A percentile compares a stretch with the other conserved stretches of the same genome.
These are phyloP conservation scores for Diaporthe batatas DNA, from an alignment of 2,329 filamentous ascomycete species.

Conservation along the genomic window DNA sequence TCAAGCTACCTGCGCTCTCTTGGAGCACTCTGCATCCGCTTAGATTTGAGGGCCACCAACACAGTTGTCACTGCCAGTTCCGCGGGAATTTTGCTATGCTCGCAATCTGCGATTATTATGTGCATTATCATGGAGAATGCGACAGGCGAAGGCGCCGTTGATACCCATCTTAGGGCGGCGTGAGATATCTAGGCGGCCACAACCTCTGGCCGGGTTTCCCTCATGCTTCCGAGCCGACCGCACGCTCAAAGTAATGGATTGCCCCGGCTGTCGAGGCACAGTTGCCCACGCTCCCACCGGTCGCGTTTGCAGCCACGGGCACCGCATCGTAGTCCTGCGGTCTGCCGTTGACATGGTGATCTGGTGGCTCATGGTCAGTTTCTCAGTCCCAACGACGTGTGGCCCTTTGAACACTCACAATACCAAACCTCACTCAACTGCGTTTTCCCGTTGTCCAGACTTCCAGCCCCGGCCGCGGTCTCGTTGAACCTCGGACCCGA, in stretches of 20 bases:
- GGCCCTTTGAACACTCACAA: constrained; percentile 48
- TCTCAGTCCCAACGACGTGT: not conserved
- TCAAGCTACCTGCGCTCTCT: not conserved
- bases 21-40: not conserved
- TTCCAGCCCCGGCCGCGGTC: constrained; percentile 68
- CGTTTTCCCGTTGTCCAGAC: constrained; percentile 68
- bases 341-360: constrained; percentile 70
- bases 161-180: not conserved
- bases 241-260: constrained; percentile 67
- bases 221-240: constrained; percentile 53
- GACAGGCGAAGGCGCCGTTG: constrained; percentile 22
- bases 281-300: constrained; percentile 63
- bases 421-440: constrained; percentile 75
- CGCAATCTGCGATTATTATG: constrained; percentile 10
- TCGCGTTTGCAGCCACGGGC: constrained; percentile 58
- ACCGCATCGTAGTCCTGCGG: constrained; percentile 66
- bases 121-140: constrained; percentile 22
- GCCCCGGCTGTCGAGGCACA: constrained; percentile 68
- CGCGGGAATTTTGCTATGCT: not conserved
- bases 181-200: not conserved
- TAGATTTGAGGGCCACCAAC: not conserved
- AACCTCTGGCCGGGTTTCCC: not conserved
- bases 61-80: not conserved
- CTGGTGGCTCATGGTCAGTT: constrained; percentile 13
- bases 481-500: constrained; percentile 71